Evolutionary conservation across 345 rosid species (phyloP), one percentile per base, ranked within the genome.

Genomic region (Pistacia atlantica): DNA sequence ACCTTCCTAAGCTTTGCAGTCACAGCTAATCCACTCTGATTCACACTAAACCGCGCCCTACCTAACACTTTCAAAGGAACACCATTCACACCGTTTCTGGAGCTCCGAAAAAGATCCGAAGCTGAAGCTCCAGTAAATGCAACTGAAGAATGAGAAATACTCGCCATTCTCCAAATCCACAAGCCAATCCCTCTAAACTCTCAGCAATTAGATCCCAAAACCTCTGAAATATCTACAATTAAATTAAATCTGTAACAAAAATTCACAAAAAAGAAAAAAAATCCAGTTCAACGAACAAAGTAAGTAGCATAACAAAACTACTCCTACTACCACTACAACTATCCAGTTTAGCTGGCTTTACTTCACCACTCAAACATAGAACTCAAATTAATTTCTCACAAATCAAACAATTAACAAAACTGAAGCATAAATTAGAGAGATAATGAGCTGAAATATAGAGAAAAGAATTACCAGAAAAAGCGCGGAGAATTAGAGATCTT

Each of bases 21-120:
- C 16, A 92, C 87, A 5, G 79, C 37, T 0, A 81, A 78, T 61
- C 73, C 85, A 75, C 75, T 86, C 58, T 79, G 85, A 28, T 72
- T 60, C 18, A 72, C 59, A 62, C 78, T 28, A 37, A 89, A 82
- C 57, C 78, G 78, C 18, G 88, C 75, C 70, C 89, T 83, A 12
- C 93, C 95, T 4, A 90, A 75, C 33, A 82, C 77, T 83, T 82
- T 87, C 84, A 93, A 78, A 18, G 95, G 87, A 20, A 91, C 60
- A 20, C 95, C 95, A 61, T 70, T 77, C 54, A 86, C 80, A 13
- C 91, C 86, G 58, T 79, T 82, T 77, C 79, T 78, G 22, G 92
- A 93, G 85, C 97, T 89, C 78, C 93, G 88, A 55, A 95, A 86
- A 85, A 91, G 88, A 87, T 93, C 94, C 68, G 98, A 93, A 33